Conservation (phyloP, 495 filamentous ascomycete species). For the Massariosphaeria phaeospora region DNA sequence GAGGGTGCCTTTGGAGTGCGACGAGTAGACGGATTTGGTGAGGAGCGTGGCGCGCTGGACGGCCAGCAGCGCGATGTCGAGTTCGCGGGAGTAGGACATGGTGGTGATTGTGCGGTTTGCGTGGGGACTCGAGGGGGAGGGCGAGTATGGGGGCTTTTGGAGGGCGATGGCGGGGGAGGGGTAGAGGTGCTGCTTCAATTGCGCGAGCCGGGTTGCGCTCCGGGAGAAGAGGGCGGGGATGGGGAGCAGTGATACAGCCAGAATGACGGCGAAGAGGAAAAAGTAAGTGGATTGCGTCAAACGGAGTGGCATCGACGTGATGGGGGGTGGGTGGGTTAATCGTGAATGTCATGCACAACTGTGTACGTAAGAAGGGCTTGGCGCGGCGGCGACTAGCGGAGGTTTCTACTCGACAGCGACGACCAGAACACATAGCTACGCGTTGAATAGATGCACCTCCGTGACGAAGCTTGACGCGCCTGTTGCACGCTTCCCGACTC, state of each 20-base stretch:
- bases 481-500: no score
- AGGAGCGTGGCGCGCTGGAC: slow-evolving; percentile 84
- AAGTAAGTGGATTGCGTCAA: background rate
- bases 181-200: slow-evolving; percentile 35
- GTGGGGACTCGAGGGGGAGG: background rate
- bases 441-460: no score
- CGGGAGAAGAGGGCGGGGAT: slow-evolving; percentile 45
- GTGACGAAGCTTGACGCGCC: no score
- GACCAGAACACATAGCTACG: no score
- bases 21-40: slow-evolving; percentile 89
- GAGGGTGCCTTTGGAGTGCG: slow-evolving; percentile 85
- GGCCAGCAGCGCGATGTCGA: slow-evolving; percentile 80
- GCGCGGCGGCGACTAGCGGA: background rate
- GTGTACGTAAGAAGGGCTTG: slow-evolving; percentile 1
- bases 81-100: slow-evolving; percentile 66
- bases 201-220: slow-evolving; percentile 38
- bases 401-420: no score
- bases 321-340: background rate
- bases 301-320: background rate
- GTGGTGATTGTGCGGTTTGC: slow-evolving; percentile 3
- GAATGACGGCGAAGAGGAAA: slow-evolving; percentile 45
- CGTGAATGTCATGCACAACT: no score
- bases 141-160: background rate
- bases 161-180: slow-evolving; percentile 12
- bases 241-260: slow-evolving; percentile 49